These are phyloP conservation scores for Vinca major DNA, from an alignment of 305 asterid species.

Conservation along the genomic window DNA sequence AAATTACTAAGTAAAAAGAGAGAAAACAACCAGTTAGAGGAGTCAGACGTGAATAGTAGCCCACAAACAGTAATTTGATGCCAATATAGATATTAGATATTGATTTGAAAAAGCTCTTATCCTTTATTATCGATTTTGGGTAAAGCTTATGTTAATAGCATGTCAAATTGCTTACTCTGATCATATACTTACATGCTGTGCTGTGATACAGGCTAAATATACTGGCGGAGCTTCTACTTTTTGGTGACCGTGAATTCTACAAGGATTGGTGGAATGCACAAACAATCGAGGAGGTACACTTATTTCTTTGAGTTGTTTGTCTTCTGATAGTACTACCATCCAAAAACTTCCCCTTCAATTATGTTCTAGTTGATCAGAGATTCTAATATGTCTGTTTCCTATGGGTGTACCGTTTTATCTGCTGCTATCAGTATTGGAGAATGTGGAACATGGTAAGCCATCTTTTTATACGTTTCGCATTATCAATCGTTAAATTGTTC, in stretches of 20 bases:
- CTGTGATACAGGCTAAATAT: slow-evolving; percentile 82
- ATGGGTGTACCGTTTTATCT: slow-evolving; percentile 22
- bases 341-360: not conserved
- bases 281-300: slow-evolving; percentile 88
- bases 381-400: slow-evolving; percentile 19
- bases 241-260: slow-evolving; percentile 98
- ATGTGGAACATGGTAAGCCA: slow-evolving; percentile 90
- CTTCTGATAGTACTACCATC: not conserved
- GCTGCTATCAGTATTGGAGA: slow-evolving; percentile 86
- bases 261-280: slow-evolving; percentile 99
- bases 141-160: not conserved
- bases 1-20: not conserved
- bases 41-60: not conserved
- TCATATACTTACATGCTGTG: slow-evolving; percentile 30
- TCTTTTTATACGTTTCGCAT: slow-evolving; percentile 5
- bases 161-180: slow-evolving; percentile 5
- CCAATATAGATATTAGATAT: too few species aligned
- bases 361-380: slow-evolving; percentile 22
- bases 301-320: not conserved
- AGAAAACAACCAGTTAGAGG: not conserved
- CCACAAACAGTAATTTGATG: not conserved
- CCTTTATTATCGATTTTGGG: not conserved
- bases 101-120: not conserved
- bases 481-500: too few species aligned
- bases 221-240: slow-evolving; percentile 83